These are phyloP conservation scores for Podospora bellae-mahoneyi DNA, from an alignment of 495 filamentous ascomycete species.

Conservation along the genomic window DNA sequence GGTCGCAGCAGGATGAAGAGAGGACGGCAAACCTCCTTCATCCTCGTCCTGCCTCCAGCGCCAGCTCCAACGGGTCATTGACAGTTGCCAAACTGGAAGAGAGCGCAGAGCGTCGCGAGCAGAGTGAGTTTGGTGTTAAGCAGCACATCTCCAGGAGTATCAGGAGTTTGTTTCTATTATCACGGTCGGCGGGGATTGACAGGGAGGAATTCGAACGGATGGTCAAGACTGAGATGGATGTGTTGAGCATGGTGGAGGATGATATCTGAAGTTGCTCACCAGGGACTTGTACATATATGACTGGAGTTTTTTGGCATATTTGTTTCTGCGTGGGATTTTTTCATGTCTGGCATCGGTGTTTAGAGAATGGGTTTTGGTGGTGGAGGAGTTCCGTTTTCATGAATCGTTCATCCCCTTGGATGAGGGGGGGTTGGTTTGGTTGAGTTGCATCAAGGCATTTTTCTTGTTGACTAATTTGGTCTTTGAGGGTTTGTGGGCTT, in stretches of 20 bases:
- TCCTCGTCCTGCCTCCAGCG: constrained; percentile 52
- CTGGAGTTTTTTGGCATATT: background rate
- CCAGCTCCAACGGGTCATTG: constrained; percentile 51
- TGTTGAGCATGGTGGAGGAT: constrained; percentile 71
- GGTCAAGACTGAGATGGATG: constrained; percentile 75
- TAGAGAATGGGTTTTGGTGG: background rate
- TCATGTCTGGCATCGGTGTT: constrained; percentile 1
- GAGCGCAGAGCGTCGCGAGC: constrained; percentile 59
- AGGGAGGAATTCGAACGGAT: constrained; percentile 78
- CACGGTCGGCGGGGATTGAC: constrained; percentile 74
- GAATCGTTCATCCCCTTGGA: background rate
- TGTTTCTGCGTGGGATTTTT: background rate
- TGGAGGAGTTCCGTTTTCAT: constrained; percentile 3
- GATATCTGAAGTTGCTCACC: constrained; percentile 32
- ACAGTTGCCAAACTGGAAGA: constrained; percentile 64
- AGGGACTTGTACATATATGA: background rate
- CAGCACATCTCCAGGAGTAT: constrained; percentile 86
- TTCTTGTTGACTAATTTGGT: background rate
- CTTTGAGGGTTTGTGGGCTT: background rate
- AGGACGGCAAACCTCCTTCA: constrained; percentile 34
- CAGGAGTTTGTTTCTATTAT: constrained; percentile 82
- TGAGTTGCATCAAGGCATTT: background rate
- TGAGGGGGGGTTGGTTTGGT: background rate
- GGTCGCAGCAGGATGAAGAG: constrained; percentile 30
- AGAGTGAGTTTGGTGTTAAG: constrained; percentile 75